These are phyloP conservation scores for Colletotrichum sp. DNA, from an alignment of 2,329 filamentous ascomycete genomes.

Conservation along the genomic window DNA sequence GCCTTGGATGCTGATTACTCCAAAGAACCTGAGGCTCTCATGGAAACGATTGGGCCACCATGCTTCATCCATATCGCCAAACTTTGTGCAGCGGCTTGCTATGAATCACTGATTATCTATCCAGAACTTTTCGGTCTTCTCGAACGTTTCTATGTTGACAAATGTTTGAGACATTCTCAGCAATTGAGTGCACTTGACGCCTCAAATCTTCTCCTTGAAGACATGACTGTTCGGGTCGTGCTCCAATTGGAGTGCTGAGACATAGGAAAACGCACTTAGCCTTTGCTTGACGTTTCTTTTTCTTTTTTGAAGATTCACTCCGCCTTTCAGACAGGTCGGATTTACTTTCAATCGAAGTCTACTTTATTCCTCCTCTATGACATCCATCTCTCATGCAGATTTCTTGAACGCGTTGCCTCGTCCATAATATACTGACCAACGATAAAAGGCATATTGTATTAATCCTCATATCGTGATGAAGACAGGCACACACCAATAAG, in stretches of 20 bases:
- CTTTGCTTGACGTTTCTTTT: background rate
- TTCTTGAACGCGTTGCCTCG: background rate
- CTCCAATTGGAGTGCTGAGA: too few relatives aligned
- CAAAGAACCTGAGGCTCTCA: background rate
- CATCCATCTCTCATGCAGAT: background rate
- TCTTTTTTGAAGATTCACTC: background rate
- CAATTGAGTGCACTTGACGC: accelerated
- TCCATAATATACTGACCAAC: background rate
- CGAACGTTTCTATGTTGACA: too few relatives aligned
- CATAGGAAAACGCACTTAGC: too few relatives aligned
- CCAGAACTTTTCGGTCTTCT: background rate
- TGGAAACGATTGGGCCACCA: accelerated
- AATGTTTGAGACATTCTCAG: too few relatives aligned
- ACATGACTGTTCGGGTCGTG: too few relatives aligned
- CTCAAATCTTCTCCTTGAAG: too few relatives aligned
- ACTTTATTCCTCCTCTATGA: background rate
- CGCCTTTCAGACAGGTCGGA: background rate
- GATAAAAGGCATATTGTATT: accelerated
- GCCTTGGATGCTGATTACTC: background rate
- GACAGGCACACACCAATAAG: background rate
- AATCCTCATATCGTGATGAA: background rate
- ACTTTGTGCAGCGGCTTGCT: accelerated
- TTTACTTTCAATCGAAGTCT: accelerated
- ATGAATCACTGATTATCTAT: accelerated
- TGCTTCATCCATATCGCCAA: background rate